A percentile compares a stretch with the other conserved stretches of the same genome.
phyloP scores from a whole-genome alignment of 345 rosid species.

The Lepidium sativum region DNA sequence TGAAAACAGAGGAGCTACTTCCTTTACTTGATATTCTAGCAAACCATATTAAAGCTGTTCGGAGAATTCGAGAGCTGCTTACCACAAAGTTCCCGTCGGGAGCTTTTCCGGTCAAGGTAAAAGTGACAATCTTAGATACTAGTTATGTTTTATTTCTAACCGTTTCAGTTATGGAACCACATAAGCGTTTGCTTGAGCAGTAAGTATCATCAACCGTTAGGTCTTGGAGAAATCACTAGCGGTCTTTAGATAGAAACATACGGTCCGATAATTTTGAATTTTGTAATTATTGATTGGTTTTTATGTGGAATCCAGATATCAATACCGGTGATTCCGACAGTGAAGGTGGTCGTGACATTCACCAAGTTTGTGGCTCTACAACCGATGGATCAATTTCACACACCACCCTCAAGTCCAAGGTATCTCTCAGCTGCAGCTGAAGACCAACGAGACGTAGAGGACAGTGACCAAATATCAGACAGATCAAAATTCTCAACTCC shows the following conservation, averaged over 20 bases:
- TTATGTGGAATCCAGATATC: constrained; percentile 46
- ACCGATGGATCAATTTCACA: constrained; percentile 65
- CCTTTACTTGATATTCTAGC: constrained; percentile 94
- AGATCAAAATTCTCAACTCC: constrained; percentile 21
- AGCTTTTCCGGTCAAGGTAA: constrained; percentile 92
- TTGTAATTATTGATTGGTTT: not conserved
- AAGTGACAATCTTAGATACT: not conserved
- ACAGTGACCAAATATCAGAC: constrained; percentile 32
- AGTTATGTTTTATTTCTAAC: not conserved
- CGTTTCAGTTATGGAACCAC: no score
- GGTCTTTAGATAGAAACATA: no score
- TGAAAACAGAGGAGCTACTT: constrained; percentile 83
- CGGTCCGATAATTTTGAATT: not conserved
- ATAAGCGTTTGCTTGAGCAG: constrained; percentile 12
- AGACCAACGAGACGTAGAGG: constrained; percentile 28
- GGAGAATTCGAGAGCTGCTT: constrained; percentile 80
- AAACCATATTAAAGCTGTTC: constrained; percentile 85
- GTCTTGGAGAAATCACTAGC: not conserved
- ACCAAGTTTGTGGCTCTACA: constrained; percentile 70
- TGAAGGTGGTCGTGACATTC: constrained; percentile 82
- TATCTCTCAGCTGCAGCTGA: constrained; percentile 24
- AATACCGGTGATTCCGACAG: constrained; percentile 94
- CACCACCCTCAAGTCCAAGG: constrained; percentile 81
- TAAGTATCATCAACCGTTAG: not conserved
- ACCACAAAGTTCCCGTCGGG: constrained; percentile 85